These are phyloP conservation scores for Tieghemostelium lacteum DNA, from an alignment of 78 protist genomes.

Conservation along the genomic window DNA sequence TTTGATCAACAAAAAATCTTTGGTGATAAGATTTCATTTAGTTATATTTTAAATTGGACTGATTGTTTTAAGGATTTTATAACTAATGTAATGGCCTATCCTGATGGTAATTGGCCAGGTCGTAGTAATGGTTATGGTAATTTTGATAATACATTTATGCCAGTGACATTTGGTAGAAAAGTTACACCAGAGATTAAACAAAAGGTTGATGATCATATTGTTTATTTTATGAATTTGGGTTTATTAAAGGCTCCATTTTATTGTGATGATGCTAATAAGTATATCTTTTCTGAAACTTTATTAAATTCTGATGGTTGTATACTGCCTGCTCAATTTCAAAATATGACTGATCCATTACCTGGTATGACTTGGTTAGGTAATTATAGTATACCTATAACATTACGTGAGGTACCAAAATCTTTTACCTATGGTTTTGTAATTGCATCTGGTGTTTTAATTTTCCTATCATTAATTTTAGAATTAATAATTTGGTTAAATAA, in stretches of 20 bases:
- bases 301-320: background rate
- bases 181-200: background rate
- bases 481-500: too few relatives aligned
- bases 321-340: background rate
- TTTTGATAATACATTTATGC: background rate
- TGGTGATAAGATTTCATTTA: slow-evolving; percentile 20
- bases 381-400: slow-evolving; percentile 2
- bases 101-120: background rate
- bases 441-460: background rate
- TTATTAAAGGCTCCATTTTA: slow-evolving; percentile 17
- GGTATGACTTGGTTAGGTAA: slow-evolving; percentile 41
- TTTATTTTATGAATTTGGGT: background rate
- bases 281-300: background rate
- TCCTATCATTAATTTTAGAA: background rate
- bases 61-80: background rate
- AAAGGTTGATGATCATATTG: background rate
- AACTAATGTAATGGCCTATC: background rate
- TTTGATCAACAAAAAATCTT: slow-evolving; percentile 6
- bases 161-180: background rate
- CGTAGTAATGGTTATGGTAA: background rate
- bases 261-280: background rate
- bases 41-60: slow-evolving; percentile 48
- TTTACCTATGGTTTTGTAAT: slow-evolving; percentile 14
- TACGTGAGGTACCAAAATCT: background rate
- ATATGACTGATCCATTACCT: slow-evolving; percentile 15